Conservation (phyloP, 2,329 filamentous ascomycete species). For the Microdochium paspali region DNA sequence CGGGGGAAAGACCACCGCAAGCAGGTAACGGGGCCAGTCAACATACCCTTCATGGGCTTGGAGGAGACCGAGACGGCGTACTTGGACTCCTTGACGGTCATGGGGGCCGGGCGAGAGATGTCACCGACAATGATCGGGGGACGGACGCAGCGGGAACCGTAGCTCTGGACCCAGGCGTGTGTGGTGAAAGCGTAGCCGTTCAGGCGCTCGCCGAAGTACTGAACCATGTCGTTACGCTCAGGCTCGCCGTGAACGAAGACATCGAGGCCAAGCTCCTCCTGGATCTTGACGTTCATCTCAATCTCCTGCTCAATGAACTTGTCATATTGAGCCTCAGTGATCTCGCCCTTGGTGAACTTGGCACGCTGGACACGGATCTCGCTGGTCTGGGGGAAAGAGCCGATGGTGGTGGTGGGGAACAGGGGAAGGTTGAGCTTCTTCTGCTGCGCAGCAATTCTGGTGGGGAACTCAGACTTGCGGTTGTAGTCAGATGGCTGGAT, state of each 20-base stretch:
- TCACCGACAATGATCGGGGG: constrained; percentile 98
- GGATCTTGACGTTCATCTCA: constrained; percentile 85
- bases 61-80: constrained; percentile 92
- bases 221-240: constrained; percentile 99
- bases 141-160: constrained; percentile 96
- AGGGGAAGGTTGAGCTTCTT: constrained; percentile 86
- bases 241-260: constrained; percentile 98
- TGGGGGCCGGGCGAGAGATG: constrained; percentile 90
- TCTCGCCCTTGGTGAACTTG: constrained; percentile 99
- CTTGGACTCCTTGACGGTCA: constrained; percentile 99
- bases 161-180: constrained; percentile 97
- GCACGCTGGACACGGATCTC: constrained; percentile 95
- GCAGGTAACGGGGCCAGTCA: constrained; percentile 98
- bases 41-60: constrained; percentile 99
- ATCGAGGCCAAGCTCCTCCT: constrained; percentile 95
- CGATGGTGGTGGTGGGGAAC: constrained; percentile 99
- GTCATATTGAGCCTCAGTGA: constrained; percentile 86
- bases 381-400: constrained; percentile 98
- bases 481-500: constrained; percentile 80
- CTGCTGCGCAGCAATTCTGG: constrained; percentile 80
- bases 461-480: constrained; percentile 82
- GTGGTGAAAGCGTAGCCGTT: constrained; percentile 98
- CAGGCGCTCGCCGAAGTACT: constrained; percentile 98
- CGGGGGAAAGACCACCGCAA: constrained; percentile 99
- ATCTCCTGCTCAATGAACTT: constrained; percentile 99